Base-by-base conservation (phyloP, 768 basidiomycete genomes). In the Amanita brunnescens region DNA sequence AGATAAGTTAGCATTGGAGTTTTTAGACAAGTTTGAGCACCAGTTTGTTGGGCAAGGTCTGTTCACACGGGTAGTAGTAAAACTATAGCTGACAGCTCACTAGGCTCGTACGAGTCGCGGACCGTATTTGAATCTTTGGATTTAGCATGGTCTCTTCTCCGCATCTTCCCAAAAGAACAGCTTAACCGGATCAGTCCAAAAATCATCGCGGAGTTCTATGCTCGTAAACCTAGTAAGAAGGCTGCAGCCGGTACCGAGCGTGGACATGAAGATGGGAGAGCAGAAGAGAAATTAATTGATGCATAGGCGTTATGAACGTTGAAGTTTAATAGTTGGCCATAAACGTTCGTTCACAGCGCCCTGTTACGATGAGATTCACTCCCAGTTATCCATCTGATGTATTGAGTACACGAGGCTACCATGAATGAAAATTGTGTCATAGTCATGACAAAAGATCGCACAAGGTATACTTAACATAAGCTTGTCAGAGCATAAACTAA, bases 101-200 rank as follows among this genome's bases (percentile, higher is more conserved):
- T 47, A 94, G 91, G 92, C 51, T 78, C 90, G 24, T 95, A 95
- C 68, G 96, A 98, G 70, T 85, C 93, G 43, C 83, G 96, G 53
- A 91, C 90, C 47, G 87, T 99, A 70, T 96, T 96, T 65, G 95
- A 99, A 61, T 94, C 92, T 46, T 80, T 99, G 39, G 96, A 99
- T 70, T 77, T 98, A 50, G 96, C 93, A 18, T 99, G 96, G 96
- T 86, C 87, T 20, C 70, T 99, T 47, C 77, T 99, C 58, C 87
- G 96, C 58, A 95, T 95, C 65, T 99, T 98, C 89, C 96, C 96
- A 54, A 93, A 94, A 70, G 95, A 97, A 71, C 90, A 92, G 68
- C 79, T 98, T 58, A 98, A 97, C 75, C 90, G 94, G 62, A 94
- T 98, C 75, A 92, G 83, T 65, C 93, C 93, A 61, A 91, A 91